phyloP scores from a whole-genome alignment of 179 eudicot species.

The Beta lomatogona region DNA sequence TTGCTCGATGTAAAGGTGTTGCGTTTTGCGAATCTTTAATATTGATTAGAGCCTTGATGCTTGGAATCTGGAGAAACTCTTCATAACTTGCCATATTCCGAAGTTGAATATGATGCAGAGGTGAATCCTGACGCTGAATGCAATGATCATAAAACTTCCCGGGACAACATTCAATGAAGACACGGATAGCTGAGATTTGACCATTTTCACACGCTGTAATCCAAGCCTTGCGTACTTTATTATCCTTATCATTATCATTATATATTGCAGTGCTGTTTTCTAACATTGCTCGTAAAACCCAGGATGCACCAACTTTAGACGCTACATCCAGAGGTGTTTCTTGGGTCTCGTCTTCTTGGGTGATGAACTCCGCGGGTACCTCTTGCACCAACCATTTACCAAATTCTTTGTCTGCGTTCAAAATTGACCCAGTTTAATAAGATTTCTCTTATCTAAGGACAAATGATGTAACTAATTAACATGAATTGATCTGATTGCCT shows the following conservation, averaged over 20 bases:
- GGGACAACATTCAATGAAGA: not conserved
- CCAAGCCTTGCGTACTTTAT: not conserved
- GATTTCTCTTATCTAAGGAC: too few relatives aligned
- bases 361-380: not conserved
- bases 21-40: not conserved
- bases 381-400: not conserved
- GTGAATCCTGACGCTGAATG: not conserved
- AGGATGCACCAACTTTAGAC: not conserved
- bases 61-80: not conserved
- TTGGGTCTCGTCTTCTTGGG: not conserved
- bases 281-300: not conserved
- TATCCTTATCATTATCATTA: too few relatives aligned
- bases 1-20: not conserved
- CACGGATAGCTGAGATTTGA: not conserved
- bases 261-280: not conserved
- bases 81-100: not conserved
- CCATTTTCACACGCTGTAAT: not conserved
- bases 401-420: not conserved
- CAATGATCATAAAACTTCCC: not conserved
- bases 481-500: not conserved
- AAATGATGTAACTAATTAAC: not conserved
- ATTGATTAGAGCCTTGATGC: not conserved
- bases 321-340: not conserved
- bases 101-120: not conserved
- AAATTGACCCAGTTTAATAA: not conserved